Percentiles rank a stretch among this genome's conserved stretches.
phyloP scores from a whole-genome alignment of 495 filamentous ascomycete genomes.

The Xylaria acuta region DNA sequence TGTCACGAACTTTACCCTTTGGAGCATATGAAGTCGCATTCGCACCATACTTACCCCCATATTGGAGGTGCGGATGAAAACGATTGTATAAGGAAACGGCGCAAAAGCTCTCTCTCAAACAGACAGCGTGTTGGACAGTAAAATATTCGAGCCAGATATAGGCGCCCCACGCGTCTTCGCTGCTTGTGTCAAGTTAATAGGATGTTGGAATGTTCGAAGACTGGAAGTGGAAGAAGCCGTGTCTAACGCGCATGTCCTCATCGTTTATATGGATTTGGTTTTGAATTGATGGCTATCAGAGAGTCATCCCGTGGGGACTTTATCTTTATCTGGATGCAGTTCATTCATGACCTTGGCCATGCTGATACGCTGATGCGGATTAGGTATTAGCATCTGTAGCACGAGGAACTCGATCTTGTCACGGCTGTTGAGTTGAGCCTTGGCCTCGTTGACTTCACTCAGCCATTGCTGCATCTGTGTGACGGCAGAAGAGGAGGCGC shows the following conservation, averaged over 20 bases:
- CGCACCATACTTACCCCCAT: background rate
- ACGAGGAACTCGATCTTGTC: constrained; percentile 52
- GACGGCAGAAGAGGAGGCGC: constrained; percentile 39
- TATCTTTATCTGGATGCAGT: constrained; percentile 40
- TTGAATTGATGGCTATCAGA: background rate
- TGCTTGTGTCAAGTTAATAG: background rate
- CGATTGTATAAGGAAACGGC: background rate
- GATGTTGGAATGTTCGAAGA: background rate
- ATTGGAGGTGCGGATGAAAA: constrained; percentile 1
- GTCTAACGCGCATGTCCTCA: background rate
- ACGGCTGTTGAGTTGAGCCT: constrained; percentile 40
- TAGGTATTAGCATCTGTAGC: constrained; percentile 53
- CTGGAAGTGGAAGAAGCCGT: background rate
- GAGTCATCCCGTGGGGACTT: background rate
- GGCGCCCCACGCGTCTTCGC: background rate
- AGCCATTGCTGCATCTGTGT: constrained; percentile 56
- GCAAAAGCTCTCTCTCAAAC: background rate
- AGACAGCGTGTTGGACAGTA: background rate
- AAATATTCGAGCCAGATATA: background rate
- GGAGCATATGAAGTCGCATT: background rate
- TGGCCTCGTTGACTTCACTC: constrained; percentile 47
- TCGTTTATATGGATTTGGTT: background rate
- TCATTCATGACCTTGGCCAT: constrained; percentile 48
- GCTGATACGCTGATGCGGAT: constrained; percentile 50
- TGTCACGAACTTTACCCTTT: background rate